phyloP scores from a whole-genome alignment of 176 grass and related monocot genomes.

The Aegilops tauschii region DNA sequence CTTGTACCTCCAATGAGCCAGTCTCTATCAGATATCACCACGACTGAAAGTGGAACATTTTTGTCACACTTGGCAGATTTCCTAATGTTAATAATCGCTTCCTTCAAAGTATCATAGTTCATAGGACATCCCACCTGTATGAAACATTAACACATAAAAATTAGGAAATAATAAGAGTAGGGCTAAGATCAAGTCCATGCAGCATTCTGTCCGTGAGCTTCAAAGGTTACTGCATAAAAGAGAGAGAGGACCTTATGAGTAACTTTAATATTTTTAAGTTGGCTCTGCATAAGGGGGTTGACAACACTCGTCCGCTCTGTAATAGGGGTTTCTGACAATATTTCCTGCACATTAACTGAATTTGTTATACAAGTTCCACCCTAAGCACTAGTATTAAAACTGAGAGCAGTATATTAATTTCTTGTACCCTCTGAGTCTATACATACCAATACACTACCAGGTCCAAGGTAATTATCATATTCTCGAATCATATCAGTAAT shows the following conservation, averaged over 20 bases:
- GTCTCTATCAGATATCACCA: conserved; percentile 83
- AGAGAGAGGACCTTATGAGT: conserved; percentile 49
- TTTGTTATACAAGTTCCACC: conserved; percentile 22
- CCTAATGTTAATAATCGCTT: conserved; percentile 62
- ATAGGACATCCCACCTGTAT: conserved; percentile 83
- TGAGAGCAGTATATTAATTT: conserved; percentile 16
- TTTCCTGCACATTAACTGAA: conserved; percentile 63
- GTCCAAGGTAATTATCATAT: conserved; percentile 95
- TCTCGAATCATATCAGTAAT: conserved; percentile 92
- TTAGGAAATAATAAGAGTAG: background rate
- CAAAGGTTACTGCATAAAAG: background rate
- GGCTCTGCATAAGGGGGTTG: conserved; percentile 59
- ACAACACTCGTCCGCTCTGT: conserved; percentile 66
- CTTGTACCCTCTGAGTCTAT: conserved; percentile 4
- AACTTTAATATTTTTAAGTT: conserved; percentile 92
- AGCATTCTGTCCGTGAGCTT: background rate
- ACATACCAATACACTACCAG: conserved; percentile 88
- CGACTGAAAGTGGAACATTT: conserved; percentile 70
- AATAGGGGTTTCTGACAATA: conserved; percentile 88
- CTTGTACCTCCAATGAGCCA: conserved; percentile 78
- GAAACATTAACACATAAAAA: conserved; percentile 29
- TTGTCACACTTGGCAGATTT: conserved; percentile 45
- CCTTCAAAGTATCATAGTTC: conserved; percentile 89
- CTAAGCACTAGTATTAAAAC: conserved; percentile 12
- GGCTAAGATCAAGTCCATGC: background rate